Conservation (phyloP, 1,284 basidiomycete genomes). For the Microbotryum silenes-acaulis region DNA sequence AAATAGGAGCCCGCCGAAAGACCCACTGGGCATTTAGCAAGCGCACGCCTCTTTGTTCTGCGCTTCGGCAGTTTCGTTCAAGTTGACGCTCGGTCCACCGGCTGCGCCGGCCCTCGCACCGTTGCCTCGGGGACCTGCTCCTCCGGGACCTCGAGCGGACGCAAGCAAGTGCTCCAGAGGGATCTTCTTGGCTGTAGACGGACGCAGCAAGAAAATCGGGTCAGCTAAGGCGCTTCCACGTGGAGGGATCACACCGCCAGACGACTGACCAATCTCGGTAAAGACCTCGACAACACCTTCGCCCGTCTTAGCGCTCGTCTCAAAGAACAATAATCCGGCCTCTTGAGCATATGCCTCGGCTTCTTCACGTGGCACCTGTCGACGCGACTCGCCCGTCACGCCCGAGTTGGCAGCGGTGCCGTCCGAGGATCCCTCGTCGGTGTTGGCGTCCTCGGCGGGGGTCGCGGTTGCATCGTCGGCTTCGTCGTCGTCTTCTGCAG, state of each 20-base stretch:
- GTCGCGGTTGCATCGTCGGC: slow-evolving; percentile 80
- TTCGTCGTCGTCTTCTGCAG: slow-evolving; percentile 51
- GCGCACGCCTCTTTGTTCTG: slow-evolving; percentile 71
- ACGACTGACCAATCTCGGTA: slow-evolving; percentile 80
- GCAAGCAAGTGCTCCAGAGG: slow-evolving; percentile 86
- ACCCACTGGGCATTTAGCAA: slow-evolving; percentile 45
- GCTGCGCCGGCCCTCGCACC: slow-evolving; percentile 23
- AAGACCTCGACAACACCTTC: slow-evolving; percentile 95
- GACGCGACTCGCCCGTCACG: slow-evolving; percentile 48
- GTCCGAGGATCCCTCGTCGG: slow-evolving; percentile 7
- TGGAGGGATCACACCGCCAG: too few species aligned
- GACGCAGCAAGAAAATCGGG: slow-evolving; percentile 10
- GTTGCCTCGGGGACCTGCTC: slow-evolving; percentile 7
- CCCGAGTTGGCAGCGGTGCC: slow-evolving; percentile 35
- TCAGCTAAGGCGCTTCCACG: slow-evolving; percentile 7
- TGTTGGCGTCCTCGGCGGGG: slow-evolving; percentile 5
- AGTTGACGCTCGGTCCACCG: slow-evolving; percentile 57
- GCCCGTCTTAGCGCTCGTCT: slow-evolving; percentile 96
- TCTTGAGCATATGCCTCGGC: slow-evolving; percentile 94
- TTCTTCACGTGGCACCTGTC: slow-evolving; percentile 86
- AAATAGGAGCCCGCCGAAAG: slow-evolving; percentile 8
- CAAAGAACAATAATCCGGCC: slow-evolving; percentile 87
- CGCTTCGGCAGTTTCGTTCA: slow-evolving; percentile 56
- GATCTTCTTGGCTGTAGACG: slow-evolving; percentile 75
- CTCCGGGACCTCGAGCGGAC: slow-evolving; percentile 28